Conservation (phyloP, 2,329 filamentous ascomycete genomes). For the Orbilia brochopaga region DNA sequence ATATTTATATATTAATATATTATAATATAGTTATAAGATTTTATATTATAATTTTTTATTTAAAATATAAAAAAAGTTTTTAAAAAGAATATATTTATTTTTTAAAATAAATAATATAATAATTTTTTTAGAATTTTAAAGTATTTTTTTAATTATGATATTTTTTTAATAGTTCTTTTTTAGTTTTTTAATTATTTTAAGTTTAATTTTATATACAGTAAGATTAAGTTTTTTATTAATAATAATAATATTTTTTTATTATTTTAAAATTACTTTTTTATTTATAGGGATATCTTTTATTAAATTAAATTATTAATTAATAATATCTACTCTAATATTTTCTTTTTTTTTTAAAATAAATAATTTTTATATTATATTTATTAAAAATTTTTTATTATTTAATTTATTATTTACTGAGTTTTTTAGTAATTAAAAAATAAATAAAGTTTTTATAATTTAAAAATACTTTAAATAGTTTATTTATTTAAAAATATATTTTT, state of each 20-base stretch:
- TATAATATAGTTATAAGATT: slow-evolving; percentile 4
- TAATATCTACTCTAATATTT: not conserved
- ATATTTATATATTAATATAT: not conserved
- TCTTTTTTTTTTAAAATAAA: not conserved
- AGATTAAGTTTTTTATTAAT: not conserved
- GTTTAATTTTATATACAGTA: not conserved
- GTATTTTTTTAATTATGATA: not conserved
- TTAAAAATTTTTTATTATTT: not conserved
- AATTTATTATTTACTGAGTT: not conserved
- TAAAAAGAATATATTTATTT: not conserved
- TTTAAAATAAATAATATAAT: not conserved
- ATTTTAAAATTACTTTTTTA: not conserved
- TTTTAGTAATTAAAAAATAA: not conserved
- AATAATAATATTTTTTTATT: not conserved
- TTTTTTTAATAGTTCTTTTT: not conserved
- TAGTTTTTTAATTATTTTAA: not conserved
- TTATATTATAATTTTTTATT: not conserved
- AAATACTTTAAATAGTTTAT: not conserved
- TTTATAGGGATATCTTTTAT: not conserved
- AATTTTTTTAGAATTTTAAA: slow-evolving; percentile 1
- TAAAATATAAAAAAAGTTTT: not conserved
- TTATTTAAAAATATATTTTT: not conserved
- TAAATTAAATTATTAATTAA: not conserved
- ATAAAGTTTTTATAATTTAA: too few relatives aligned
- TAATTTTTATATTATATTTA: not conserved